Conservation (phyloP, 495 filamentous ascomycete genomes). For the Glarea lozoyensis region DNA sequence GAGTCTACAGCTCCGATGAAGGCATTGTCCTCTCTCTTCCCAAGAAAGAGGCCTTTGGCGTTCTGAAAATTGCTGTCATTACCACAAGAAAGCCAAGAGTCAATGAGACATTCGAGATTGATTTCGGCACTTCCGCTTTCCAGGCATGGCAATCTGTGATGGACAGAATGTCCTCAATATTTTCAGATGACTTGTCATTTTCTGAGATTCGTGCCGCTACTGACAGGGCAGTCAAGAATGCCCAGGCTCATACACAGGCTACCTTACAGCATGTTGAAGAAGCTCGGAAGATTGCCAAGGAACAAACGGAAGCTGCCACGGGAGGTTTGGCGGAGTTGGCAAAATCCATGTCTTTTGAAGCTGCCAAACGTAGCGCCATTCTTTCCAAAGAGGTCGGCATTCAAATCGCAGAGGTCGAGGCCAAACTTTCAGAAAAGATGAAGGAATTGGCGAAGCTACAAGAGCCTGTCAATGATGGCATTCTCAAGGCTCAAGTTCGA, state of each 20-base stretch:
- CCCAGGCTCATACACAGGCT: slow-evolving; percentile 8
- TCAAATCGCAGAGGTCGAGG: slow-evolving; percentile 14
- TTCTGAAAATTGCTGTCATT: slow-evolving; percentile 48
- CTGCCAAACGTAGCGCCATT: slow-evolving; percentile 20
- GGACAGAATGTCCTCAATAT: slow-evolving; percentile 33
- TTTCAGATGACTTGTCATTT: slow-evolving; percentile 31
- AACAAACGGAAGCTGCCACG: slow-evolving; percentile 10
- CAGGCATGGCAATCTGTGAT: slow-evolving; percentile 35
- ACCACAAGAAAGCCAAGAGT: slow-evolving; percentile 40
- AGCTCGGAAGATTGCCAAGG: slow-evolving; percentile 6
- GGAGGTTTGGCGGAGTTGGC: slow-evolving; percentile 8
- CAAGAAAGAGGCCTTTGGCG: slow-evolving; percentile 47
- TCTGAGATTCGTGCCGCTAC: slow-evolving; percentile 19
- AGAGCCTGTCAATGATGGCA: slow-evolving; percentile 11
- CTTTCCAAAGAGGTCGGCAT: slow-evolving; percentile 18
- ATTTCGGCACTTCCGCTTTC: slow-evolving; percentile 42
- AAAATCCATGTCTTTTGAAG: slow-evolving; percentile 16
- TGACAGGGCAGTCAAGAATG: slow-evolving; percentile 10
- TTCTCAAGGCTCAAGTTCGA: slow-evolving; percentile 19
- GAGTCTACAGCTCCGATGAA: slow-evolving; percentile 41
- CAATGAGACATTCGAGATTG: slow-evolving; percentile 42
- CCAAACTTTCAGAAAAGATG: slow-evolving; percentile 8
- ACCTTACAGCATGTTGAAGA: slow-evolving; percentile 11
- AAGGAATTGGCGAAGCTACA: slow-evolving; percentile 7
- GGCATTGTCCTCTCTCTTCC: slow-evolving; percentile 32